Percentiles rank a stretch among this genome's conserved stretches.
Evolutionary conservation across 768 basidiomycete species (phyloP).

Genomic region (Cystobasidium ongulense): DNA sequence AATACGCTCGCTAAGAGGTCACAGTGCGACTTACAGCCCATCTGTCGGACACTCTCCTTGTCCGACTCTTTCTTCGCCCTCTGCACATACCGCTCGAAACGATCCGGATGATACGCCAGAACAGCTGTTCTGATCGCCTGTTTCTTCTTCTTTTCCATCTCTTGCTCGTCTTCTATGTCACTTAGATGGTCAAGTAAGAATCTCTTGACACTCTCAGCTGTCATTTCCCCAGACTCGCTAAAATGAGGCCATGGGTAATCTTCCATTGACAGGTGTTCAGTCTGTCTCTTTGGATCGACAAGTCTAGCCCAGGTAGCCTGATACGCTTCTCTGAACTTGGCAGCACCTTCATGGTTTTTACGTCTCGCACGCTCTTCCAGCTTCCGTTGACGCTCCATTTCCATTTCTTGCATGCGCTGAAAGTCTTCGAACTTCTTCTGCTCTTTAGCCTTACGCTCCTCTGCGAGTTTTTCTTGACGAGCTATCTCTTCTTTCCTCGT

Average conservation of each 20-base stretch:
- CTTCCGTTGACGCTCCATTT: constrained; percentile 29
- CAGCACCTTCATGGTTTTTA: constrained; percentile 14
- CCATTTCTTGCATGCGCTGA: constrained; percentile 9
- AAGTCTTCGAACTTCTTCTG: constrained; percentile 23
- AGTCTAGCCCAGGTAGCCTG: constrained; percentile 31
- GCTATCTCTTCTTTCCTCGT: constrained; percentile 38
- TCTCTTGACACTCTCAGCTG: neutral
- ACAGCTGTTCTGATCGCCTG: constrained; percentile 36
- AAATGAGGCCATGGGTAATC: constrained; percentile 41
- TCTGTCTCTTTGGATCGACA: constrained; percentile 7
- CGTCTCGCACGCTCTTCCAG: constrained; percentile 18
- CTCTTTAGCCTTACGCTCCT: constrained; percentile 17
- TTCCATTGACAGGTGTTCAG: constrained; percentile 32
- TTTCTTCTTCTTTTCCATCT: constrained; percentile 32
- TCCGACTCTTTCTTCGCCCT: constrained; percentile 35
- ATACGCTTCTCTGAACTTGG: constrained; percentile 23
- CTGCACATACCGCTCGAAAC: constrained; percentile 37
- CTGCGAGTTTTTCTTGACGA: constrained; percentile 23
- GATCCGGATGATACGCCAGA: constrained; percentile 41
- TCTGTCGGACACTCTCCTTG: constrained; percentile 34
- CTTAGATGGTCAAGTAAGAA: constrained; percentile 31
- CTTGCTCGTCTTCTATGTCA: neutral
- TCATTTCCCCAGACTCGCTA: constrained; percentile 13
- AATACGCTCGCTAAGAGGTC: neutral
- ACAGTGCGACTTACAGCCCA: constrained; percentile 33